Evolutionary conservation across 805 yeast species (phyloP), one percentile per base, ranked within the genome.

Genomic region (Kodamaea restingae): DNA sequence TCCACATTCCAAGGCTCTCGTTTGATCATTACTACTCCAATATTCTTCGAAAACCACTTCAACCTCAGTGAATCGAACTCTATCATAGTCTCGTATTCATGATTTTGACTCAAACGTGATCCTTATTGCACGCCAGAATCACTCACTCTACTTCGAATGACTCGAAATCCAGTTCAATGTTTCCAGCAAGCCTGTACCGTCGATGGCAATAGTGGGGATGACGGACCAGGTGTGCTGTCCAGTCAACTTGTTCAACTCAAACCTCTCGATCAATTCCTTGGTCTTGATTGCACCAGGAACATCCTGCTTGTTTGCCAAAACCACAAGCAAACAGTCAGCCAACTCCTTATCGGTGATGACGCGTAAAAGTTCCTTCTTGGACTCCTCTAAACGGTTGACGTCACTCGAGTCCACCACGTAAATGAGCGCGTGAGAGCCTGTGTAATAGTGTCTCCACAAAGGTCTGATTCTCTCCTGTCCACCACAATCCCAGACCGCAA

Each of bases 401-500:
- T 88, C 95, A 6, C 84, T 78, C 4, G 88, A 76, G 63, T 90
- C 98, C 44, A 90, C 83, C 40, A 90, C 97, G 60, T 86, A 90
- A 40, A 90, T 87, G 42, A 90, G 73, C 7, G 95, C 96, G 56
- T 88, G 84, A 4, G 96, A 87, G 27, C 95, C 95, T 9, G 95
- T 85, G 63, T 84, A 88, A 65, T 90, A 90, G 58, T 90, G 96
- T 62, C 96, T 80, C 97, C 98, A 90, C 42, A 90, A 71, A 0
- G 95, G 95, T 56, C 96, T 78, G 50, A 88, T 77, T 61, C 95
- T 73, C 54, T 85, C 95, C 68, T 88, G 97, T 58, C 96, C 97
- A 65, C 97, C 97, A 45, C 93, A 93, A 62, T 86, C 95, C 95
- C 95, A 86, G 57, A 86, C 88, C 44, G 88, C 87, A 67, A 86